A percentile compares a stretch with the other conserved stretches of the same genome.
These are phyloP conservation scores for Elongisporangium undulatum DNA, from an alignment of 352 stramenopile genomes.

Conservation along the genomic window DNA sequence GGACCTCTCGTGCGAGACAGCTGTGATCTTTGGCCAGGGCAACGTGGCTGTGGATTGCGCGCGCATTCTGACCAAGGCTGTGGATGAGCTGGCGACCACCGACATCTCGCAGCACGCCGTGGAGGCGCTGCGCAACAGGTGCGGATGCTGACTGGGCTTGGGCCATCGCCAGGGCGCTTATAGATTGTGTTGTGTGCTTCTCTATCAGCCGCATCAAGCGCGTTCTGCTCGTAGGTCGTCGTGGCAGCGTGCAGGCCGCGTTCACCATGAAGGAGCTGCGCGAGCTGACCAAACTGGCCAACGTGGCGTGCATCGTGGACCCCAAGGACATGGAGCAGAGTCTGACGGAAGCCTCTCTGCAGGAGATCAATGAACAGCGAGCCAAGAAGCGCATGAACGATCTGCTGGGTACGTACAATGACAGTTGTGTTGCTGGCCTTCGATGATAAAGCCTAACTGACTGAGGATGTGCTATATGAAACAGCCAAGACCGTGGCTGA, in stretches of 20 bases:
- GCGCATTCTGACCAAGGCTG: conserved; percentile 91
- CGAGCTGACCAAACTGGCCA: conserved; percentile 83
- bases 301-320: conserved; percentile 83
- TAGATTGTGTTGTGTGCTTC: background rate
- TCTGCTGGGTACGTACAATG: conserved; percentile 36
- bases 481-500: conserved; percentile 40
- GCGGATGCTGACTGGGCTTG: background rate
- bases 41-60: conserved; percentile 98
- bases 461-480: background rate
- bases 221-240: conserved; percentile 90
- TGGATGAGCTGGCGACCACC: conserved; percentile 85
- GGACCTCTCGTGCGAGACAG: conserved; percentile 56
- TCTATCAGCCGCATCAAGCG: conserved; percentile 54
- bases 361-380: conserved; percentile 86
- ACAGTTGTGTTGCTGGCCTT: background rate
- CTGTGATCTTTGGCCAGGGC: conserved; percentile 96
- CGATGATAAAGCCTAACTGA: background rate
- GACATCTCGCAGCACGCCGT: conserved; percentile 92
- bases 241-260: conserved; percentile 93
- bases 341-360: conserved; percentile 70
- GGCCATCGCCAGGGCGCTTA: background rate
- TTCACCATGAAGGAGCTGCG: conserved; percentile 98
- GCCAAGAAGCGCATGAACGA: conserved; percentile 85
- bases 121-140: conserved; percentile 69
- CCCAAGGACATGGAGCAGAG: conserved; percentile 86